These are phyloP conservation scores for Solanum lycopersicoides DNA, from an alignment of 257 asterid species.

Conservation along the genomic window DNA sequence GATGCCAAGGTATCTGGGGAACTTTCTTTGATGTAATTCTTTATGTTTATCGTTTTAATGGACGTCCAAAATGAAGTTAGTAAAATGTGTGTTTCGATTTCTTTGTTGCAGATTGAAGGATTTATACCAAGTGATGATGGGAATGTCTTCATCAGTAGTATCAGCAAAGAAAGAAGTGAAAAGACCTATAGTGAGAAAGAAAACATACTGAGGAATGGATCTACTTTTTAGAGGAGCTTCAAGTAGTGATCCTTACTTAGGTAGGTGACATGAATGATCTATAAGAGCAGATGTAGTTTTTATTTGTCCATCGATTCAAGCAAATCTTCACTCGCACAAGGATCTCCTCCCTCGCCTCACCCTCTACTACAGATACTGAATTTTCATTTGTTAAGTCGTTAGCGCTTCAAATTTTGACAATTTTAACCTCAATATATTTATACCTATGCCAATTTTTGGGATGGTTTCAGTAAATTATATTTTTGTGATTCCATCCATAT, in stretches of 20 bases:
- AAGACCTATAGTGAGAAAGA: slow-evolving; percentile 45
- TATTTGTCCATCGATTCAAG: neutral
- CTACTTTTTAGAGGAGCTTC: neutral
- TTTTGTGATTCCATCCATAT: neutral
- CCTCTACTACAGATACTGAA: neutral
- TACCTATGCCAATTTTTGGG: neutral
- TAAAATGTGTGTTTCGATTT: neutral
- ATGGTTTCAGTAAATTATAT: neutral
- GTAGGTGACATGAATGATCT: neutral
- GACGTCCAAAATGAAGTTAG: neutral
- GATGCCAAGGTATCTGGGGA: slow-evolving; percentile 62
- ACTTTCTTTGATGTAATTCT: neutral
- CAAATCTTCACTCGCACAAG: neutral
- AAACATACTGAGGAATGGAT: slow-evolving; percentile 41
- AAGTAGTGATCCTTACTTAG: neutral
- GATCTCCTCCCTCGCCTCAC: neutral
- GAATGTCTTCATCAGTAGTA: slow-evolving; percentile 26
- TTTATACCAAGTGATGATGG: slow-evolving; percentile 42
- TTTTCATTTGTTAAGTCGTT: neutral
- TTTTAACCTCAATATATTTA: neutral
- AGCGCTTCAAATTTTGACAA: neutral
- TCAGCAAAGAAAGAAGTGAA: slow-evolving; percentile 60
- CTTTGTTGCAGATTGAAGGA: slow-evolving; percentile 55
- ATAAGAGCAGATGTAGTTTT: neutral
- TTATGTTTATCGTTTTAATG: neutral